Evolutionary conservation across 2,329 filamentous ascomycete genomes (phyloP).

Genomic region (Ramichloridium luteum): DNA sequence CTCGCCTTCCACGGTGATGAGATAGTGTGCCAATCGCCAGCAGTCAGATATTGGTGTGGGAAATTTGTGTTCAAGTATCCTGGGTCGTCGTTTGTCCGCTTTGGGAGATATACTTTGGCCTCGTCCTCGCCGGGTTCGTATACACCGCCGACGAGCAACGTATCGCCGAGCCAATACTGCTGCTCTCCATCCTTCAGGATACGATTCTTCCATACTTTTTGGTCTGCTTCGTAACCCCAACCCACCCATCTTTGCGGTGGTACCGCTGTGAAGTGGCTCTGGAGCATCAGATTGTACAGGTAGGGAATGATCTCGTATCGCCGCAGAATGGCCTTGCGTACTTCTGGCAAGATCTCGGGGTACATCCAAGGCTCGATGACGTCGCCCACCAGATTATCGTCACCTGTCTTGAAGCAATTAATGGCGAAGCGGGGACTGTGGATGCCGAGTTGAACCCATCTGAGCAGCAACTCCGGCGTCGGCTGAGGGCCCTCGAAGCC

Average conservation of each 20-base stretch:
- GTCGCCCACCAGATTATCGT: slow-evolving; percentile 55
- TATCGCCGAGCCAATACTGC: slow-evolving; percentile 62
- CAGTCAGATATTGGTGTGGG: slow-evolving; percentile 45
- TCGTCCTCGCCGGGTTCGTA: slow-evolving; percentile 46
- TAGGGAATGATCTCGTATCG: slow-evolving; percentile 63
- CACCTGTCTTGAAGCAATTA: slow-evolving; percentile 65
- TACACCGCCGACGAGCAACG: slow-evolving; percentile 53
- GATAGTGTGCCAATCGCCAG: slow-evolving; percentile 43
- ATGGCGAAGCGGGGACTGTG: slow-evolving; percentile 61
- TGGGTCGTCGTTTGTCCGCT: slow-evolving; percentile 28
- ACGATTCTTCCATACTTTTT: slow-evolving; percentile 49
- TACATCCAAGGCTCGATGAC: slow-evolving; percentile 75
- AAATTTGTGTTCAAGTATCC: slow-evolving; percentile 53
- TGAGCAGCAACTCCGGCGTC: slow-evolving; percentile 55
- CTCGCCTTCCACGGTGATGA: slow-evolving; percentile 39
- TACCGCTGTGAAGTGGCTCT: slow-evolving; percentile 47
- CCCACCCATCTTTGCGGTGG: slow-evolving; percentile 62
- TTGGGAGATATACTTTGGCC: slow-evolving; percentile 51
- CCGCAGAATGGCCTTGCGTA: slow-evolving; percentile 55
- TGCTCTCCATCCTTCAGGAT: slow-evolving; percentile 50
- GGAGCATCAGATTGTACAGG: slow-evolving; percentile 52
- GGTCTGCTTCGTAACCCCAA: slow-evolving; percentile 57
- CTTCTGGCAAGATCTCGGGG: slow-evolving; percentile 49
- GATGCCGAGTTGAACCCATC: slow-evolving; percentile 61
- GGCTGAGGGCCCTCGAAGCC: slow-evolving; percentile 66